Base-by-base conservation (phyloP, 2,329 filamentous ascomycete species). In the Talaromyces sp. region DNA sequence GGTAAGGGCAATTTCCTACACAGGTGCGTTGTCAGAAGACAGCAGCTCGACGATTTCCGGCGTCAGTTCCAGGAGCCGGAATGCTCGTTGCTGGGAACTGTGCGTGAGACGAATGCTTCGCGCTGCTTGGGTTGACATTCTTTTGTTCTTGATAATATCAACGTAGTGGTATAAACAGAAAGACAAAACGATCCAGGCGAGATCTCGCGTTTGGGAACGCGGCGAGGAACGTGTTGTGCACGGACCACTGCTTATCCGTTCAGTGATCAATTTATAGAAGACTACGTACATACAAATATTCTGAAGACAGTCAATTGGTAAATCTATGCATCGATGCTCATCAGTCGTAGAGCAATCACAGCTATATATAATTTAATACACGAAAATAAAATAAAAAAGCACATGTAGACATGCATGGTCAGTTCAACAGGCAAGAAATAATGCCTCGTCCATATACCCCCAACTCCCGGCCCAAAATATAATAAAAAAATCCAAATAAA, bases 31-130 rank as follows among this genome's bases (percentile, higher is more conserved):
- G n/a, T 79, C 75, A 9, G 79, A 77, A 21, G 80, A 76, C 35
- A 88, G 69, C 50, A 85, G 70, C 38, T 81, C 78, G 13, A 85
- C 78, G 38, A 88, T 67, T 35, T 85, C 82, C 2, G 83, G 73
- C 13, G 86, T 81, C 19, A 88, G 77, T 72, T 88, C 86, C 21
- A 88, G 77, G 32, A 88, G 75, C 43, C 83, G 80, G 69, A 86
- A 82, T 24, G 78, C 78, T 65, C 84, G 78, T 64, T 84, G 79
- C 5, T 73, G 73, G n/a, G 66, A 63, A 5, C 69, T 72, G 54
- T 78, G 70, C 19, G 76, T 78, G 65, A 80, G 76, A 6, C 73
- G 69, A 49, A 79, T 71, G 55, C 70, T 70, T 19, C 60, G 66
- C 10, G 71, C 66, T 17, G 69, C 61, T 66, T 78, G 76, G 19